Conservation (phyloP, 2,329 filamentous ascomycete species). For the Fusarium verrucosum region DNA sequence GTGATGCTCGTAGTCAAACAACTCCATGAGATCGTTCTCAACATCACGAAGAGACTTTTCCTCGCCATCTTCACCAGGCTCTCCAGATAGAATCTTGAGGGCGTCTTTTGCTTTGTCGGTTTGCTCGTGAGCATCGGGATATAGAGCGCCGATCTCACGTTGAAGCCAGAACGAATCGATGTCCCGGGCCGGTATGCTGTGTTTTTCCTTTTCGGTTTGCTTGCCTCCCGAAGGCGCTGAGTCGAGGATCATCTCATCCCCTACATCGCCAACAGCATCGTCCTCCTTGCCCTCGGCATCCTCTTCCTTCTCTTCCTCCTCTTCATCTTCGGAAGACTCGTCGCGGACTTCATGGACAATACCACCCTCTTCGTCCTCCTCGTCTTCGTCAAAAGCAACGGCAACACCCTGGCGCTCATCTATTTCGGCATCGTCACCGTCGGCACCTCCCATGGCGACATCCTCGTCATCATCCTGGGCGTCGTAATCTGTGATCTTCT, state of each 20-base stretch:
- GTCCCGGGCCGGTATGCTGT: constrained; percentile 80
- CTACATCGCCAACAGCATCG: constrained; percentile 66
- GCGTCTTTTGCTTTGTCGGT: constrained; percentile 91
- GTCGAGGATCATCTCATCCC: constrained; percentile 88
- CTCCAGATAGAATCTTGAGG: constrained; percentile 81
- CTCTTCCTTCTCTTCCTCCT: constrained; percentile 66
- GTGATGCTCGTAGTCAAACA: constrained; percentile 97
- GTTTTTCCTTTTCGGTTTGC: constrained; percentile 62
- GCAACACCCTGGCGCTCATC: constrained; percentile 97
- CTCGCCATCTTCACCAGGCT: constrained; percentile 77
- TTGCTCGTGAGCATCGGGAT: constrained; percentile 90
- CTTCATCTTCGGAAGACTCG: constrained; percentile 84
- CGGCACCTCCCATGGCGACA: constrained; percentile 74
- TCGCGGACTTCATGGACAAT: constrained; percentile 89
- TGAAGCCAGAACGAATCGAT: constrained; percentile 99
- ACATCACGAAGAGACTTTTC: constrained; percentile 90
- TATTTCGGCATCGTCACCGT: constrained; percentile 76
- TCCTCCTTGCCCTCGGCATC: constrained; percentile 61
- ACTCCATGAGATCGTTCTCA: constrained; percentile 97
- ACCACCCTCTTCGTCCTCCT: constrained; percentile 82
- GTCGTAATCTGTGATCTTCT: constrained; percentile 99
- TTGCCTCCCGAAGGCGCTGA: constrained; percentile 62
- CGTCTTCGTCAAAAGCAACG: constrained; percentile 93
- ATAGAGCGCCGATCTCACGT: constrained; percentile 86
- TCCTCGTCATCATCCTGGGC: constrained; percentile 95